Evolutionary conservation across 2,329 filamentous ascomycete species (phyloP).

Genomic region (Nigrospora sphaerica): DNA sequence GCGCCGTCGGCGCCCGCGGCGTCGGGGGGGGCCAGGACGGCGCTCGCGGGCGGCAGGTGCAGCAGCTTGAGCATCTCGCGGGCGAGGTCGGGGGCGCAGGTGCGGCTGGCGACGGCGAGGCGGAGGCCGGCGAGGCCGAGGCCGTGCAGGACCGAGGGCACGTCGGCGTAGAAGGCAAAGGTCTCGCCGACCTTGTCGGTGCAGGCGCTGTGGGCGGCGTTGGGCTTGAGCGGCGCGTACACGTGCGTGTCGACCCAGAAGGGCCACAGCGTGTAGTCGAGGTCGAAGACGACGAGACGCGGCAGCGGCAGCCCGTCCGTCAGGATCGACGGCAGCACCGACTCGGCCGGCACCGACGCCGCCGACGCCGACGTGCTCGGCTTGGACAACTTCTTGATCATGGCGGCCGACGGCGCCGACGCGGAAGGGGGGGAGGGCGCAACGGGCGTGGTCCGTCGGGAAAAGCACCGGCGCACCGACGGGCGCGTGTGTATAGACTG

Average conservation of each 20-base stretch:
- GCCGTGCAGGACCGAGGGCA: slow-evolving; percentile 59
- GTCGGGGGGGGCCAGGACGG: slow-evolving; percentile 7
- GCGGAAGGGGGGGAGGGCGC: background rate
- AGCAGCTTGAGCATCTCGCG: slow-evolving; percentile 73
- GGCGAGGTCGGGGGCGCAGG: slow-evolving; percentile 70
- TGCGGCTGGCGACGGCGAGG: slow-evolving; percentile 74
- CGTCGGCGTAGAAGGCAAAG: slow-evolving; percentile 64
- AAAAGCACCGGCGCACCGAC: too few relatives aligned
- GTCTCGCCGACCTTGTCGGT: slow-evolving; percentile 55
- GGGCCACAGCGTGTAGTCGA: slow-evolving; percentile 98
- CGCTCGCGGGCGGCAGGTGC: slow-evolving; percentile 39
- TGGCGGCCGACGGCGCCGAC: background rate
- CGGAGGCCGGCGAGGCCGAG: slow-evolving; percentile 39
- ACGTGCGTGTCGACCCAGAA: slow-evolving; percentile 98
- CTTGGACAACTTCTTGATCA: slow-evolving; percentile 20
- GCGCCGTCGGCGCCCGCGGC: slow-evolving; percentile 12
- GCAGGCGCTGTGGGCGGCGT: slow-evolving; percentile 31
- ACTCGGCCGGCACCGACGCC: slow-evolving; percentile 12
- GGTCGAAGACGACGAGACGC: slow-evolving; percentile 82
- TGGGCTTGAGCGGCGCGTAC: slow-evolving; percentile 57
- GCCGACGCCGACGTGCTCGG: slow-evolving; percentile 17
- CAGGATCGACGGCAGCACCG: slow-evolving; percentile 33
- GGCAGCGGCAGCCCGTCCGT: slow-evolving; percentile 63
- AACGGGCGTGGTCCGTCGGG: background rate
- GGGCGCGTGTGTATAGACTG: too few relatives aligned